Evolutionary conservation across 2,329 filamentous ascomycete species (phyloP), one percentile per base, ranked within the genome.

Genomic region (Aspergillus chevalieri): DNA sequence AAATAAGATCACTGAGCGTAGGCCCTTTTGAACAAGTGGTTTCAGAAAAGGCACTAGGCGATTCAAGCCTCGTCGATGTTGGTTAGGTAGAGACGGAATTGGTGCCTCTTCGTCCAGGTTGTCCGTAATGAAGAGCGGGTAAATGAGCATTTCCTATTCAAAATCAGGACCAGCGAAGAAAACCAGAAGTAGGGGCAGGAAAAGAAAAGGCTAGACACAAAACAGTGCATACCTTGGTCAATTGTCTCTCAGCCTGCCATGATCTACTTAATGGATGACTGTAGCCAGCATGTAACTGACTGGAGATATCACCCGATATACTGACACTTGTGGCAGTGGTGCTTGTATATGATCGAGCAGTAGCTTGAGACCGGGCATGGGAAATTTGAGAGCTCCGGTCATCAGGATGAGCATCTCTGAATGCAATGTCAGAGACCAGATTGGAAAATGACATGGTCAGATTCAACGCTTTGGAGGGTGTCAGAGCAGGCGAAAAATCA

Each of bases 91-190:
- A 17, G 91, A 95, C 46, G 91, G 86, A 50, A 98, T 94, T 14
- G 87, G 78, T 12, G 85, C 87, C 74, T 96, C 88, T 74, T 97
- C 92, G 64, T 97, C 89, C 33, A 92, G 87, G 65, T 88, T 83
- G 71, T 98, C 93, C 63, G 93, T 95, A 57, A 98, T 83, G 76
- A 98, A 98, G 58, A 98, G 80, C 10, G 93, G 93, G 73, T 94
- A 97, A 64, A 98, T 96, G 63, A 98, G 85, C 93, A 97, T 97
- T 34, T 91, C 93, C 89, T 95, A 49, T 30, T 53, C 39, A 52
- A 44, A 44, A 24, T 52, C 26, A 47, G 17, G 44, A 22, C 21
- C 21, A 22, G 21, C 21, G 21, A 30, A 30, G 26, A 10, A 24
- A 10, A 46, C 43, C 22, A 43, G 9, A 7, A 19, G 41, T 30